These are phyloP conservation scores for Kodamaea hsintzibuensis DNA, from an alignment of 805 yeast genomes.

Conservation along the genomic window DNA sequence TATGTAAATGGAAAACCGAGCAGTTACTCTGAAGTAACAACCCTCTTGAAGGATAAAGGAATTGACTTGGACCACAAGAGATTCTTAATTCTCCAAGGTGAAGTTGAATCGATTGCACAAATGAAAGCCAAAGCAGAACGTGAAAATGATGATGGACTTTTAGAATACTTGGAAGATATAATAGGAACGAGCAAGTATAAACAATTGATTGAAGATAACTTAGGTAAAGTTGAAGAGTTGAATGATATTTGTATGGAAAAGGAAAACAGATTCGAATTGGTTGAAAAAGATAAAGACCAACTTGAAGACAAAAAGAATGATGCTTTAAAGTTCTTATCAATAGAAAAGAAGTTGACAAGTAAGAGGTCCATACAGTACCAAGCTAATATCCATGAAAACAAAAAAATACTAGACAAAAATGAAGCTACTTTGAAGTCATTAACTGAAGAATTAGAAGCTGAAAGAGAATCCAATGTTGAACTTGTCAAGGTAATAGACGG, in stretches of 20 bases:
- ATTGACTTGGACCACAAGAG: slow-evolving; percentile 94
- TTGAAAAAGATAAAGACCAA: slow-evolving; percentile 68
- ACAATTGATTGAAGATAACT: slow-evolving; percentile 64
- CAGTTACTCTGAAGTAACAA: slow-evolving; percentile 76
- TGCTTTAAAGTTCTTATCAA: slow-evolving; percentile 63
- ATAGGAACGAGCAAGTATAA: slow-evolving; percentile 92
- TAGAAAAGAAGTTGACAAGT: slow-evolving; percentile 60
- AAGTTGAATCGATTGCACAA: slow-evolving; percentile 96
- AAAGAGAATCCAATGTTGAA: slow-evolving; percentile 42
- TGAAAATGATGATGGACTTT: slow-evolving; percentile 87
- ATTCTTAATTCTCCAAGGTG: slow-evolving; percentile 94
- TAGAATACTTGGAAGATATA: slow-evolving; percentile 94
- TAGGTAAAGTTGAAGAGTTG: slow-evolving; percentile 63
- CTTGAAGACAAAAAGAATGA: slow-evolving; percentile 67
- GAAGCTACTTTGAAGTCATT: slow-evolving; percentile 39
- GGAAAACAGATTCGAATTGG: slow-evolving; percentile 74
- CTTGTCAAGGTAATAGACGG: slow-evolving; percentile 28
- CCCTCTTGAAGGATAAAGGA: slow-evolving; percentile 72
- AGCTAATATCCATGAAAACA: slow-evolving; percentile 42
- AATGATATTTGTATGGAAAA: slow-evolving; percentile 82
- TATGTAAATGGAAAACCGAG: slow-evolving; percentile 69
- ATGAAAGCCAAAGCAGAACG: slow-evolving; percentile 97
- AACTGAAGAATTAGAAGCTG: slow-evolving; percentile 43
- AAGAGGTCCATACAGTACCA: slow-evolving; percentile 61
- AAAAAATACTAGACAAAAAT: slow-evolving; percentile 40